Evolutionary conservation across 2,329 filamentous ascomycete genomes (phyloP), one percentile per base, ranked within the genome.

Genomic region (Penicillium sp.): DNA sequence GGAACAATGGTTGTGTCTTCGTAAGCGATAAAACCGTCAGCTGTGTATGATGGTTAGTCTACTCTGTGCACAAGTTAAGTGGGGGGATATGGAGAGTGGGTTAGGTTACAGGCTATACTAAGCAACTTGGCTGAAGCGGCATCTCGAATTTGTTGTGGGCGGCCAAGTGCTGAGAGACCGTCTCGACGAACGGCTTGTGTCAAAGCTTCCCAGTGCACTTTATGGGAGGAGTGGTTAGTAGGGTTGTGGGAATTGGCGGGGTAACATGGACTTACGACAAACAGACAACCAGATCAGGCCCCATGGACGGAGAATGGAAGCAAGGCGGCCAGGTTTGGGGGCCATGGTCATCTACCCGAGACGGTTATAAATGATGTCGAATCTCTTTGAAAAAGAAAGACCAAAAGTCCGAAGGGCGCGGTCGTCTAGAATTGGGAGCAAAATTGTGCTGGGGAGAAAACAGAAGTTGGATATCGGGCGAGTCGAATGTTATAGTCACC

Each of bases 1-100:
- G 74, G 70, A 25, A 75, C 66, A 52, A 57, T 49, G 16, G 71
- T 75, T 7, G 70, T 74, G 39, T 70, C 53, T 65, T 76, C 73
- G 46, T 62, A 73, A 8, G 70, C 65, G 57, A 71, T 68, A 49
- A 73, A 73, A 25, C 50, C 54, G 43, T 13, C 45, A 31, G 67
- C 70, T 72, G 44, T 5, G 2, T 16, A 59, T 34, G 5, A 29
- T n/a, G 21, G 25, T 62, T 21, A 61, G 41, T 34, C 4, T 21
- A 41, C 19, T 51, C 5, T 11, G 29, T 36, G 10, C 2, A 29
- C 10, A 6, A 10, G 11, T 21, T 41, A 1, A 23, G 13, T 44
- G 16, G 45, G 13, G 29, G 36, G 9, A 39, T 25, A 43, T 51
- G 38, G 7, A 0, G 38, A 33, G 27, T 6, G 29, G 38, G 27